These are phyloP conservation scores for Paraphaeosphaeria sporulosa DNA, from an alignment of 2,329 filamentous ascomycete species.

Conservation along the genomic window DNA sequence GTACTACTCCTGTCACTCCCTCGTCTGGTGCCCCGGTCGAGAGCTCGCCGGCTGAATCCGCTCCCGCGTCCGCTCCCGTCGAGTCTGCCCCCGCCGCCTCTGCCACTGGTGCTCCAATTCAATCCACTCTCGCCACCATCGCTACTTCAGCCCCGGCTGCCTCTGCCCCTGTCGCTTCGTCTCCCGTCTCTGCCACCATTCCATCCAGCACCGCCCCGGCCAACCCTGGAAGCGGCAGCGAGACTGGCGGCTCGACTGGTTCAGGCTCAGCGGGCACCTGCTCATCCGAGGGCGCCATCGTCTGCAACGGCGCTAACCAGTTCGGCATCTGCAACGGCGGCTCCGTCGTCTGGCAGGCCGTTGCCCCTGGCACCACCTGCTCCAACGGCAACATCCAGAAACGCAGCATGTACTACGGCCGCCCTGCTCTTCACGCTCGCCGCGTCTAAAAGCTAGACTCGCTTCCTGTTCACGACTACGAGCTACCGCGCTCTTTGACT, in stretches of 20 bases:
- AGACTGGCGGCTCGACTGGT: conserved; percentile 12
- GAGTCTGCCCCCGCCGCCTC: conserved; percentile 39
- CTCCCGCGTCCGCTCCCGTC: conserved; percentile 13
- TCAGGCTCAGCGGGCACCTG: conserved; percentile 23
- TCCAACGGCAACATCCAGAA: conserved; percentile 50
- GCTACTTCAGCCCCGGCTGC: neutral
- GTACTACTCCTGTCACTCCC: conserved; percentile 24
- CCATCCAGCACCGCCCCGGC: conserved; percentile 20
- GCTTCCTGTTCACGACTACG: neutral
- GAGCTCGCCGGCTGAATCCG: too few relatives aligned
- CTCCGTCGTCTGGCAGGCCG: conserved; percentile 49
- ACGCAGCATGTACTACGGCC: conserved; percentile 38
- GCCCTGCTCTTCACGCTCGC: conserved; percentile 33
- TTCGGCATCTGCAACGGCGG: conserved; percentile 56
- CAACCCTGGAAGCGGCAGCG: neutral
- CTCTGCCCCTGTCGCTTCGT: neutral
- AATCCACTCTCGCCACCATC: neutral
- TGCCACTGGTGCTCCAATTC: conserved; percentile 28
- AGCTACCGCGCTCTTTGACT: conserved; percentile 4
- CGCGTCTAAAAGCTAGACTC: conserved; percentile 2
- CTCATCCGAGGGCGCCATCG: conserved; percentile 45
- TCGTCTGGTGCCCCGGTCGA: conserved; percentile 11
- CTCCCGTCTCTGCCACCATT: conserved; percentile 6
- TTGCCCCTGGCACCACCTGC: conserved; percentile 56
- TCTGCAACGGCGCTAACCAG: conserved; percentile 51